Base-by-base conservation (phyloP, 1,139 yeast species). In the Taphrina communis region DNA sequence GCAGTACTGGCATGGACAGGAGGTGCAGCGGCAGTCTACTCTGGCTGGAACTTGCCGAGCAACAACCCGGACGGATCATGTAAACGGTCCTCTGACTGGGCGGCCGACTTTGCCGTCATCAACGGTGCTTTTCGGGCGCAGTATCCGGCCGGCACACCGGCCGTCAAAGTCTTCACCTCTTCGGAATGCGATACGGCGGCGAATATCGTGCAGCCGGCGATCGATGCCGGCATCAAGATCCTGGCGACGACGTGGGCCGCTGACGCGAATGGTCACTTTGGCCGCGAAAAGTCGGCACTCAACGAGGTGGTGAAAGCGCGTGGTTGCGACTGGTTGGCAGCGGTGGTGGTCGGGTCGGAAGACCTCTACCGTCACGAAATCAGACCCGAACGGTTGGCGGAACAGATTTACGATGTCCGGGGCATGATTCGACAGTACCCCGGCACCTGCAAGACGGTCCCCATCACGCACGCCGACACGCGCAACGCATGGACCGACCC, bases 401-500 rank as follows among this genome's bases (percentile, higher is more conserved):
- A 63, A 14, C 68, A 65, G 19, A 68, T 68, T 25, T 35, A 63
- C 51, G 68, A 68, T 8, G 70, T 68, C n/a, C 62, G 68, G 21
- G 65, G 60, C 14, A 56, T 68, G 59, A 59, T 68, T 9, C 19
- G 57, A 38, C 44, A 65, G 60, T 53, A 52, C 48, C 58, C 50
- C 36, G 60, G 66, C n/a, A 42, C 60, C 8, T 62, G 60, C 38
- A n/a, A 55, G 19, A 50, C 53, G 17, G 39, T 60, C 19, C 57
- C 48, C 39, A 19, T 60, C 48, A 60, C 65, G 6, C 65, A 60
- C 72, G 97, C 90, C 74, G 98, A 94, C 80, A 91, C 97, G 1
- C 93, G 99, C 98, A 90, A 93, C 80, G 84, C 89, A 72, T 80
- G 90, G 74, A 96, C 91, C 74, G 96, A 90, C 75, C 95, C 89